phyloP scores from a whole-genome alignment of 1,284 basidiomycete species.

The Grifola frondosa region DNA sequence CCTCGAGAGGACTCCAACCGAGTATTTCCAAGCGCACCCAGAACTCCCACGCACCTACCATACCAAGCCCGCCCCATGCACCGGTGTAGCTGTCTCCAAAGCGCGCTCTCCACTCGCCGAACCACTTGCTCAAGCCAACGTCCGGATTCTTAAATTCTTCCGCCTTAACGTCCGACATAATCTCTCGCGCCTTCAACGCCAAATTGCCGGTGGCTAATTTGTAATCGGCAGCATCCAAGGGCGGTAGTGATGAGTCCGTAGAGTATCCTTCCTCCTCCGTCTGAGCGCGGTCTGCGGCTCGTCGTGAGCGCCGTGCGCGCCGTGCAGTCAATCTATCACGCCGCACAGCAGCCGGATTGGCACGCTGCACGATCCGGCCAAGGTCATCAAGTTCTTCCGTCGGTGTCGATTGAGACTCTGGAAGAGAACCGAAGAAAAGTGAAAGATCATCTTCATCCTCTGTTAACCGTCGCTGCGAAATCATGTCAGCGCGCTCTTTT shows the following conservation, averaged over 20 bases:
- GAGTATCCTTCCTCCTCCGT: slow-evolving; percentile 75
- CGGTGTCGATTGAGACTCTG: slow-evolving; percentile 33
- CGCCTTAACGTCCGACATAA: slow-evolving; percentile 84
- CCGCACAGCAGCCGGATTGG: slow-evolving; percentile 46
- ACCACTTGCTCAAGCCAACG: slow-evolving; percentile 70
- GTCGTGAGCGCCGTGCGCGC: slow-evolving; percentile 46
- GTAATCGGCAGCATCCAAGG: slow-evolving; percentile 72
- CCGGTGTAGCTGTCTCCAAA: slow-evolving; percentile 83
- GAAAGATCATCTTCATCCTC: slow-evolving; percentile 86
- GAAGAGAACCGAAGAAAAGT: slow-evolving; percentile 64
- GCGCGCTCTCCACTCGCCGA: slow-evolving; percentile 75
- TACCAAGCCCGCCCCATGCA: slow-evolving; percentile 87
- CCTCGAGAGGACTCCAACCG: slow-evolving; percentile 86
- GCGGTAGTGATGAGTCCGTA: slow-evolving; percentile 75
- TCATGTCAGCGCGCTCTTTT: slow-evolving; percentile 73
- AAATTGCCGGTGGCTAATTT: slow-evolving; percentile 61
- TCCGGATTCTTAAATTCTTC: slow-evolving; percentile 83
- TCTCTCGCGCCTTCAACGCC: slow-evolving; percentile 46
- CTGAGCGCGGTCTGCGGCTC: slow-evolving; percentile 25
- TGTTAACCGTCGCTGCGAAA: slow-evolving; percentile 58
- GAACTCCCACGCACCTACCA: slow-evolving; percentile 94
- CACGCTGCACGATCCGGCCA: slow-evolving; percentile 50
- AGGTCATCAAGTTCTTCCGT: slow-evolving; percentile 63
- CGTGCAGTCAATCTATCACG: slow-evolving; percentile 59
- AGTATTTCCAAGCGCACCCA: slow-evolving; percentile 87